Base-by-base conservation (phyloP, 176 grass and related monocot genomes). In the Carex pumila region DNA sequence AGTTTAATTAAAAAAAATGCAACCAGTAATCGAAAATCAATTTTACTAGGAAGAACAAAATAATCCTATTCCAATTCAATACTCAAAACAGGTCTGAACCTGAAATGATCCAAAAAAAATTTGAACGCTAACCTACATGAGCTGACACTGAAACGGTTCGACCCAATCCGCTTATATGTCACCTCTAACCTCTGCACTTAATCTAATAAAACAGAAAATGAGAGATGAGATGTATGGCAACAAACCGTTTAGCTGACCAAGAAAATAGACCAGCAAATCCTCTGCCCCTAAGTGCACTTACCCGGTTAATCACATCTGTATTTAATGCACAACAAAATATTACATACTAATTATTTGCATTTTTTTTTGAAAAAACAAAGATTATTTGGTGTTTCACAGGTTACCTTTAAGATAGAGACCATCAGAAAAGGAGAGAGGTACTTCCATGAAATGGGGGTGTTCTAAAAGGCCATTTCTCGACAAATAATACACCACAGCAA, bases 401-500 rank as follows among this genome's bases (percentile, higher is more conserved):
- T 34, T 17, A 97, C 95, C 95, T 87, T 88, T 91, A 84, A 98
- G 95, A 89, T 84, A 93, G 86, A 98, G 92, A 21, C 95, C 92
- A 12, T 90, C 85, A 0, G 84, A 65, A 18, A 86, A 89, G 43
- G 92, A 86, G 53, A 91, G 82, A 13, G 79, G 5, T 59, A 93
- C 86, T 77, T 98, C 95, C 90, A 98, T 93, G 87, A 98, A 94
- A 85, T 98, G 95, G 21, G 95, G 95, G 66, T 98, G 95, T 71
- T 98, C 95, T 18, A 98, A 85, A 71, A 93, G 90, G 0, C 92
- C 90, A 84, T 91, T 94, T 86, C 90, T 84, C 2, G 95, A 85
- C 71, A 98, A 86, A 80, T 94, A 98, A 85, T 98, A 98, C 62
- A 98, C 95, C 79, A 98, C 95, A 29, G 85, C 41, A 0, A 86